phyloP scores from a whole-genome alignment of 495 filamentous ascomycete genomes.

The Aspergillus sparsus region DNA sequence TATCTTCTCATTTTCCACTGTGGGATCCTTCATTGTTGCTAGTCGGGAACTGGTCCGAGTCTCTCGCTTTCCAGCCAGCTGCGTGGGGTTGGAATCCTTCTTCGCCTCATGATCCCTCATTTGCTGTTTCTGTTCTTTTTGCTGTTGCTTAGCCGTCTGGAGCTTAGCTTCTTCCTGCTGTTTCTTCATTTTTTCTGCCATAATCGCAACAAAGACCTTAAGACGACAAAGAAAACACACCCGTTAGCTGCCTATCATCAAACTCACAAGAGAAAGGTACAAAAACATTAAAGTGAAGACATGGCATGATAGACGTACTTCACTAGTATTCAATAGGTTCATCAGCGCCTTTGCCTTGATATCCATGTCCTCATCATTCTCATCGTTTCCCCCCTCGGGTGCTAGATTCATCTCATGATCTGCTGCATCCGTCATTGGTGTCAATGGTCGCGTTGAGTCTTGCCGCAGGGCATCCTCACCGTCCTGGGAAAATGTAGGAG shows the following conservation, averaged over 20 bases:
- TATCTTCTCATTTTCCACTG: conserved; percentile 21
- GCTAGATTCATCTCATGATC: conserved; percentile 25
- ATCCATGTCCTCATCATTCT: conserved; percentile 44
- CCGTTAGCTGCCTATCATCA: background rate
- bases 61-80: conserved; percentile 28
- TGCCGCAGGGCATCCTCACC: conserved; percentile 31
- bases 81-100: conserved; percentile 22
- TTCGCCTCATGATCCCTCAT: background rate
- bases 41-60: conserved; percentile 39
- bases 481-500: conserved; percentile 33
- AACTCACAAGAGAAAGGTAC: background rate
- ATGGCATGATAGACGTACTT: conserved; percentile 36
- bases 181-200: conserved; percentile 64
- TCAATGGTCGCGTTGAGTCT: conserved; percentile 48
- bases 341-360: conserved; percentile 44
- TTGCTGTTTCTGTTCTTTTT: conserved; percentile 26
- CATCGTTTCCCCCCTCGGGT: conserved; percentile 15
- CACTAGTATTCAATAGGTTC: conserved; percentile 51
- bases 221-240: background rate
- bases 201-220: conserved; percentile 54
- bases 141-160: conserved; percentile 47
- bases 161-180: conserved; percentile 58
- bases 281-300: background rate
- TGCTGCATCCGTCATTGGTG: conserved; percentile 34
- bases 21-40: conserved; percentile 32